phyloP scores from a whole-genome alignment of 163 green algal genomes.

The Chlamydomonas reinhardtii region DNA sequence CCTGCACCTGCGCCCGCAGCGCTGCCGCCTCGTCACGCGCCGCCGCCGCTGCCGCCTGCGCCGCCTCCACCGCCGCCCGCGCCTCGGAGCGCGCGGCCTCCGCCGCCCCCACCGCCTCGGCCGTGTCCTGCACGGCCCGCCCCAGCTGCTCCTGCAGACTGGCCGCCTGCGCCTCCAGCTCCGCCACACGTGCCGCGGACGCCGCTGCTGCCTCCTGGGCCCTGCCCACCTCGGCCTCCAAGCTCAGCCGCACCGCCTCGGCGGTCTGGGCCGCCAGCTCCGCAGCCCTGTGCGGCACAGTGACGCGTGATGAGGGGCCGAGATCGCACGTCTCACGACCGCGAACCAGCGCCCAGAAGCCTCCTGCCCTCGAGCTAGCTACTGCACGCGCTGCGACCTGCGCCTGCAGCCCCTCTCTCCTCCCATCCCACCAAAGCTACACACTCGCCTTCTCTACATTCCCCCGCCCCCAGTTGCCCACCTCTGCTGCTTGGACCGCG shows the following conservation, averaged over 20 bases:
- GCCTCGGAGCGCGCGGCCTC: background rate
- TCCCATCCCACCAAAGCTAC: too few relatives aligned
- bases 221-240: constrained; percentile 22
- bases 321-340: too few relatives aligned
- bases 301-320: too few relatives aligned
- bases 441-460: background rate
- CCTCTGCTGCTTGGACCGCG: constrained; percentile 9
- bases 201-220: background rate
- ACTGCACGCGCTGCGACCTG: too few relatives aligned
- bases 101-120: background rate
- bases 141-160: background rate
- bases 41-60: background rate
- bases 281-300: background rate
- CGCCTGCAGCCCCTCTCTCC: too few relatives aligned
- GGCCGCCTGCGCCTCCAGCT: background rate
- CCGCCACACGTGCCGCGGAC: background rate
- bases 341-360: too few relatives aligned
- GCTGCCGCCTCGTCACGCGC: background rate
- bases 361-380: too few relatives aligned
- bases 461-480: constrained; percentile 10
- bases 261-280: constrained; percentile 19
- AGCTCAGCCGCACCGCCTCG: background rate
- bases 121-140: background rate
- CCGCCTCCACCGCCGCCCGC: background rate
- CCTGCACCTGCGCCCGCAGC: too few relatives aligned